Base-by-base conservation (phyloP, 768 basidiomycete genomes). In the Amyloporia xantha region DNA sequence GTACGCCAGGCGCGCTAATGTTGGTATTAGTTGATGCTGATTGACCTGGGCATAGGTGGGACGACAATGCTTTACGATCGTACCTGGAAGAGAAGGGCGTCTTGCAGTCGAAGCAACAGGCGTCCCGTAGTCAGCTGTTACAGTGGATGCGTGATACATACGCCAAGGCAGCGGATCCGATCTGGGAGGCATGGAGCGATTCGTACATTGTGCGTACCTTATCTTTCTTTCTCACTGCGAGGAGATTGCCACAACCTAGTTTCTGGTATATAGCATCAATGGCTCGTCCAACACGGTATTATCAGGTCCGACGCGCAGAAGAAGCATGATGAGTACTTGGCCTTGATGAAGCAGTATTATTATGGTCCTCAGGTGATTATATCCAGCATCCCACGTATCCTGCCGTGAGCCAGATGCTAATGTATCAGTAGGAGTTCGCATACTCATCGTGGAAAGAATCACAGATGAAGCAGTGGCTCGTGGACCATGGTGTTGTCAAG, bases 111-210 rank as follows among this genome's bases (percentile, higher is more conserved):
- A 82, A 77, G 52, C 65, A 68, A 15, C 76, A 78, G 49, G 82
- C 75, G 46, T 40, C 56, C 1, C 78, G 79, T 37, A 75, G 79
- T 6, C 82, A 95, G 56, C 65, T 96, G 27, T 63, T 88, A 27
- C 69, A 69, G 10, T 72, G 85, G 61, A 86, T 92, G 77, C 72
- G 75, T 30, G 71, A 79, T 26, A 73, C 81, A 0, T 93, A 91
- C 61, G 78, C 77, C 33, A 71, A 73, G 43, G 72, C 78, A 5
- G 60, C 80, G 19, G 68, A 75, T 48, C 86, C 86, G 2, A 65
- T 86, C 30, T 98, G 88, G 81, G 72, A 88, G 19, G 78, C 82
- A 2, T 98, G 95, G 94, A 84, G 82, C 47, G 85, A 89, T 62
- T 84, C 81, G 2, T 87, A 89, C 62, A 79, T 93, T 44, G 86